Evolutionary conservation across 805 yeast genomes (phyloP), one percentile per base, ranked within the genome.

Genomic region (Blastobotrys peoriensis): DNA sequence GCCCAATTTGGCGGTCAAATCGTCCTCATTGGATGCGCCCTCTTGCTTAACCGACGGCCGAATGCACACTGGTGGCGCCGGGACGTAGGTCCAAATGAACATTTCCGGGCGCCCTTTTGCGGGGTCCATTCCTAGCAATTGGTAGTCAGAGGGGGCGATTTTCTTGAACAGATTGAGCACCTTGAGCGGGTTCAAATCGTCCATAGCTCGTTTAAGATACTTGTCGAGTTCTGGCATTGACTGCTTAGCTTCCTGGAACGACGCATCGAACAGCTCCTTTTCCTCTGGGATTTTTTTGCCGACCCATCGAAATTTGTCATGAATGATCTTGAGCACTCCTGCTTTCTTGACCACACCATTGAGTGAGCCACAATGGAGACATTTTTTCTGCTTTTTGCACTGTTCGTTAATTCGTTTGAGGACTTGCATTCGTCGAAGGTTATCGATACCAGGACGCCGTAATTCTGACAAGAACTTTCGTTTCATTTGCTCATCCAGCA

Each of bases 61-160:
- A 45, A 93, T 93, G 73, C 98, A 93, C 16, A 94, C 97, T 0
- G 99, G 99, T 1, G 99, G 98, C 0, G 98, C 98, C 0, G 98
- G 98, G 44, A 93, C 74, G 61, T 89, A 93, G 60, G 95, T 78
- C 99, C 98, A 93, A 33, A 93, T 78, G 63, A 89, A 93, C 74
- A 84, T 86, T 66, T 91, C 98, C 3, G 98, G 98, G 53, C 97
- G 75, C 38, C 97, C 96, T 54, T 79, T 76, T 3, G 86, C 75
- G 1, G 96, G 78, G 58, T 93, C 93, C 43, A 93, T 79, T 44
- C 98, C 99, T 25, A 93, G 68, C 16, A 93, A 72, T 64, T 91
- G 97, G 67, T 96, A 89, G 59, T 93, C 98, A 37, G 78, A 75
- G 0, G 97, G 89, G 34, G 76, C 65, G 22, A 93, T 81, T 62